Evolutionary conservation across 768 basidiomycete genomes (phyloP), one percentile per base, ranked within the genome.

Genomic region (Leccinum pellstonianum): DNA sequence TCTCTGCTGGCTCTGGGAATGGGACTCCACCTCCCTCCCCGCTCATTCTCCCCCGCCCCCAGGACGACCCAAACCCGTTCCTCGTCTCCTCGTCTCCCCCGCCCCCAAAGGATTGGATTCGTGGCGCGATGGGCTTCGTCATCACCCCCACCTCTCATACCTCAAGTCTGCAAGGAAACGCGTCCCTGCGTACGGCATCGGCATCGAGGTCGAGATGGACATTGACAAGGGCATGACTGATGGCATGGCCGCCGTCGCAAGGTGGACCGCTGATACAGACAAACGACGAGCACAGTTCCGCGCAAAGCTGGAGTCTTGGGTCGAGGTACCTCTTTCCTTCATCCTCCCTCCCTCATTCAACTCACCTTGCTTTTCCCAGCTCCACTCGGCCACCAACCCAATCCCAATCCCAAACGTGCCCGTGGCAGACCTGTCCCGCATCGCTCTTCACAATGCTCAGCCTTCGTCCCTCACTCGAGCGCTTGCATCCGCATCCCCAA

Each of bases 1-100:
- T 59, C 80, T 94, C 19, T 93, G 91, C 74, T 93, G 92, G 91
- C 60, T 93, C 15, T 93, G 92, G 90, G 92, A 93, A 70, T 94
- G 92, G 92, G 86, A 91, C 67, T 81, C 82, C 6, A 72, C 81
- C 48, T 61, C 77, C 5, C 55, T 82, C 3, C 77, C 80, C 3
- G 53, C 58, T 8, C 2, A 51, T 23, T n/a, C 59, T 9, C 2
- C 51, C 27, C 27, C 27, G 27, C 23, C 19, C 62, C 12, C 69
- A 77, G 6, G 83, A 84, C 12, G 88, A 89, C 14, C 82, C 87
- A 6, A 91, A 91, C 63, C 89, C 89, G 33, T 90, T 92, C 79
- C 74, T 90, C 66, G 74, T 73, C n/a, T 74, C 81, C 4, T 68
- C 72, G 3, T 60, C 74, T 25, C 59, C 77, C 5, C 54, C 73